Base-by-base conservation (phyloP, 2,329 filamentous ascomycete species). In the Xylaria sp. region DNA sequence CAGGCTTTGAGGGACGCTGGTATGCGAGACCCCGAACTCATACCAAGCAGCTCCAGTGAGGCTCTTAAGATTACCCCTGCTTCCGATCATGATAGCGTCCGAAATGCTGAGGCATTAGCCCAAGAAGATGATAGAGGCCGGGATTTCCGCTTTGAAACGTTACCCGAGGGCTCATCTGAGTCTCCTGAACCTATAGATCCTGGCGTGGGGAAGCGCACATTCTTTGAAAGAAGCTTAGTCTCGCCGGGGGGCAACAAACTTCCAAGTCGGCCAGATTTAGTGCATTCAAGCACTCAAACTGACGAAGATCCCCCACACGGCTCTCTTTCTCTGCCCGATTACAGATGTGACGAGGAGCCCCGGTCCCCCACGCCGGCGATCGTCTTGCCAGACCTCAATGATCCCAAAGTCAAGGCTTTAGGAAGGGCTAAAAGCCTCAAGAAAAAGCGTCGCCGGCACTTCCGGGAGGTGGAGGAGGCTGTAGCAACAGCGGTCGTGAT, bases 401-500 rank as follows among this genome's bases (percentile, higher is more conserved):
- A 84, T 72, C 72, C 78, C 67, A 73, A 79, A 73, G 83, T 78
- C 73, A 79, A 80, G 68, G 76, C 81, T 63, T 76, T 85, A 63
- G 82, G 78, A 56, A 77, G 83, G 55, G 81, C 80, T 25, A 82
- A 79, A 63, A 85, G 81, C 56, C 74, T 86, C 20, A 82, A 81
- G 64, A 83, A 82, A 62, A 83, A 83, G 71, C 81, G 83, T 63
- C 84, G 81, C 67, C 78, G 82, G 67, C 81, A 81, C n/a, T 78
- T 85, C 41, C 81, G 81, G 46, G 78, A 83, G 18, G 84, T 83
- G 18, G 86, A 88, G 75, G 87, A 88, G 67, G 82, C 84, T 41
- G 78, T 88, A 39, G 86, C 86, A 41, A 84, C 86, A 41, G 86
- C 84, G 15, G 86, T 87, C 28, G 82, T 87, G 28, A 82, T 88